These are phyloP conservation scores for Dothistroma pini DNA, from an alignment of 2,329 filamentous ascomycete species.

Conservation along the genomic window DNA sequence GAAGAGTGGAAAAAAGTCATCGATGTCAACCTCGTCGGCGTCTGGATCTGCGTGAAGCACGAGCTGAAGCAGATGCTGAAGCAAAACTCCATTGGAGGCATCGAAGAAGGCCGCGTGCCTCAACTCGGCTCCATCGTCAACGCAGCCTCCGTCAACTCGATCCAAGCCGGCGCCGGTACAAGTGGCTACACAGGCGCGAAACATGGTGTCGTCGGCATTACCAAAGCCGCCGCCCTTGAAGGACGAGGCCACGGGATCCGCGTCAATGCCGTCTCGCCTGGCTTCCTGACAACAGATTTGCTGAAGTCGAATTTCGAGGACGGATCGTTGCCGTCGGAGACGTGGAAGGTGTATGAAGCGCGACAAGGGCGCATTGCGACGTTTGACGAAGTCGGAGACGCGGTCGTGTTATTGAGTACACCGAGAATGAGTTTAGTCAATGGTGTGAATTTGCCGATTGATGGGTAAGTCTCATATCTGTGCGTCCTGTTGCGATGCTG, in stretches of 20 bases:
- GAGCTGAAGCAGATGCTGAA: constrained; percentile 42
- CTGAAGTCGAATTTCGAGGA: constrained; percentile 17
- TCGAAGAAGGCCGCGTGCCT: constrained; percentile 23
- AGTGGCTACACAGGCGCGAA: constrained; percentile 40
- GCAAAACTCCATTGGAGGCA: constrained; percentile 27
- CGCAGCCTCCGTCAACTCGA: constrained; percentile 39
- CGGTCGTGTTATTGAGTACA: constrained; percentile 27
- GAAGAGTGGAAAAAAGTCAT: constrained; percentile 36
- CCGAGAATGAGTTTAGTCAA: constrained; percentile 27
- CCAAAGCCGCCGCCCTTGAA: constrained; percentile 36
- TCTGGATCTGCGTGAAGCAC: constrained; percentile 38
- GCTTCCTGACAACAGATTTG: constrained; percentile 27
- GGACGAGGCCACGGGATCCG: constrained; percentile 33
- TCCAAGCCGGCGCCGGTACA: constrained; percentile 35
- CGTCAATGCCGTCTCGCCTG: constrained; percentile 36
- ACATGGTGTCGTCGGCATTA: constrained; percentile 42
- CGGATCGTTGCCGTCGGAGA: constrained; percentile 11
- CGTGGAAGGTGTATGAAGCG: constrained; percentile 22
- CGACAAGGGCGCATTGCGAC: constrained; percentile 24
- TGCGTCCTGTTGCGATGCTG: not conserved
- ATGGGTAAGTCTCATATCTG: constrained; percentile 7
- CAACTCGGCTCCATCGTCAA: constrained; percentile 40
- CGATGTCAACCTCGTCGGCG: constrained; percentile 38
- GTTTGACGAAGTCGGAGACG: constrained; percentile 28
- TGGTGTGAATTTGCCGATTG: constrained; percentile 26